Evolutionary conservation across 2,329 filamentous ascomycete genomes (phyloP).

Genomic region (Alternaria infectoria): DNA sequence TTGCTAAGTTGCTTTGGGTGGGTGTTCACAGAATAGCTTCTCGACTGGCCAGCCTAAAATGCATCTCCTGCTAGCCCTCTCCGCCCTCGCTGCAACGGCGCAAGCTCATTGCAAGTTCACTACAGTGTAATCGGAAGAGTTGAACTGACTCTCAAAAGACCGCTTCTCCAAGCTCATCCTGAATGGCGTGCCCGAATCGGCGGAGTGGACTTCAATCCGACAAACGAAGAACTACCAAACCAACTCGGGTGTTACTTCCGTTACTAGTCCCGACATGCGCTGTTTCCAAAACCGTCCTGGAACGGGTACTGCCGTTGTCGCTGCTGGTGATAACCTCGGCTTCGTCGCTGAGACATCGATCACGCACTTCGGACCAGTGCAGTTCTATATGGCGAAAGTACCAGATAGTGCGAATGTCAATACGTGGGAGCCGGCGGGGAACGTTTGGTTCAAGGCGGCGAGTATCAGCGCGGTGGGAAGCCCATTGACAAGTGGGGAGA

Average conservation of each 20-base stretch:
- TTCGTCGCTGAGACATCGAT: constrained; percentile 54
- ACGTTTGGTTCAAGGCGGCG: constrained; percentile 43
- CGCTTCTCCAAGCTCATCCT: constrained; percentile 36
- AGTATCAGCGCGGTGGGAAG: constrained; percentile 29
- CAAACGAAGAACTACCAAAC: constrained; percentile 59
- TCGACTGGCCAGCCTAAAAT: background rate
- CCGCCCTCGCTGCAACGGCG: background rate
- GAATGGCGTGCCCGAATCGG: constrained; percentile 38
- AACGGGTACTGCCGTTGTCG: constrained; percentile 51
- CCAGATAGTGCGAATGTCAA: constrained; percentile 33
- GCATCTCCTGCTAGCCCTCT: background rate
- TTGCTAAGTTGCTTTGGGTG: background rate
- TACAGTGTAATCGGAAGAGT: background rate
- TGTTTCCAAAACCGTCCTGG: constrained; percentile 57
- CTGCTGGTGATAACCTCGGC: constrained; percentile 54
- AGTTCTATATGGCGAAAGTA: constrained; percentile 63
- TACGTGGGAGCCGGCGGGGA: constrained; percentile 36
- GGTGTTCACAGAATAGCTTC: background rate
- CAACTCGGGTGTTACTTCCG: constrained; percentile 58
- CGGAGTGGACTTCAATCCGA: constrained; percentile 55
- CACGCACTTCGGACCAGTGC: constrained; percentile 61
- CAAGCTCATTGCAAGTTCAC: background rate
- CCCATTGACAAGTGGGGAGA: constrained; percentile 30
- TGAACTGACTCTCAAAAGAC: constrained; percentile 13
- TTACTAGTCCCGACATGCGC: constrained; percentile 57